Base-by-base conservation (phyloP, 164 flowering plant species). In the Vitis labrusca region DNA sequence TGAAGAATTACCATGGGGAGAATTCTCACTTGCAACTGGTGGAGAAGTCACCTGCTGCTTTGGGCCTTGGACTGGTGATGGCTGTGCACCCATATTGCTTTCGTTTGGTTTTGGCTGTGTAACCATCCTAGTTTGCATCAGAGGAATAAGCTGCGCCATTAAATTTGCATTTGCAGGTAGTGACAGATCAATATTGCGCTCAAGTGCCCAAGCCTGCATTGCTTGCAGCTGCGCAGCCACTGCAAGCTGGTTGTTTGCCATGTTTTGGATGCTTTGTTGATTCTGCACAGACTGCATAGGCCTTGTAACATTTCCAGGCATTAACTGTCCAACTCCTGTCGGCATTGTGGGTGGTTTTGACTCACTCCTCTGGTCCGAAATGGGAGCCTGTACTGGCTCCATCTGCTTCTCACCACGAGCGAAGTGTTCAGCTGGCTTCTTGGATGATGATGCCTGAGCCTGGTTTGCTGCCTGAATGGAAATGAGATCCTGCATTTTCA, bases 141-240 rank as follows among this genome's bases (percentile, higher is more conserved):
- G 62, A 11, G 97, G 97, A 70, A 92, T 80, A 14, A 95, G 80
- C 71, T 93, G 98, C 17, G 94, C 80, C 70, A 93, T 73, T 77
- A 91, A 64, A 79, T 78, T 84, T 62, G 93, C 94, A 86, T 91
- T 89, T 64, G 84, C 89, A 61, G 97, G 99, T 37, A 59, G 78
- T 30, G 97, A 85, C 12, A 92, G 78, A 80, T 96, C 99, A 75
- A 96, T 85, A 78, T 92, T 93, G 67, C 82, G 89, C 74, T 93
- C 99, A 72, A 68, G 77, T 44, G 97, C 98, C 93, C 94, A 88
- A 14, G 94, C 94, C 66, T 93, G 93, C 84, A 90, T 73, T 9
- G 86, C 89, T 73, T 89, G 97, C 82, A 91, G 54, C 77, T 95
- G 98, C 14, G 94, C 86, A 65, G 86, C 85, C 85, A 90, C 77